Evolutionary conservation across 2,329 filamentous ascomycete genomes (phyloP), one percentile per base, ranked within the genome.

Genomic region (Neofusicoccum sp.): DNA sequence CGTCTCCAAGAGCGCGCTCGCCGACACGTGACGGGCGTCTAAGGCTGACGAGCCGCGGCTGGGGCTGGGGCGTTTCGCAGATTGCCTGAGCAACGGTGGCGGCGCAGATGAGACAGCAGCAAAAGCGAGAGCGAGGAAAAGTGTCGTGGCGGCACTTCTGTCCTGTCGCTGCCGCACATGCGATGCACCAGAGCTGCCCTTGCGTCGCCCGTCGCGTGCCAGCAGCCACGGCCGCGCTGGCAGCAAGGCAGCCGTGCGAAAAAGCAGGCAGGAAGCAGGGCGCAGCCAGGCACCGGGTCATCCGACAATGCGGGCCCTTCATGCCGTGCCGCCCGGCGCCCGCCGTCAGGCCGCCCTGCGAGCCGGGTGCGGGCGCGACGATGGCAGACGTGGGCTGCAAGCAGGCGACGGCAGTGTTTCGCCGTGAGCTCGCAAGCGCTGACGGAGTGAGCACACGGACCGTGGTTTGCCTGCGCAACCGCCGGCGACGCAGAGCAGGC

Each of bases 21-120:
- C 28, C 52, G 22, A 34, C 52, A 39, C 37, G 52, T 43, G 52
- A 22, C 6, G 37, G 22, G 37, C 22, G 22, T 22, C 16, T 41
- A 41, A 56, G 52, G 52, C 52, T 44, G 52, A 56, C 37, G 37
- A 41, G 52, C 52, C n/a, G 52, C 52, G 52, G 52, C 37, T 33
- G 39, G n/a, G 31, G 49, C 49, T 54, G 49, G 49, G n/a, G 29
- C 34, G 52, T 56, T 56, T 56, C 52, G 39, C 52, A 56, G 52
- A 56, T 56, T 56, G 37, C 52, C 43, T 56, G 37, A 31, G 28
- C 52, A 56, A 56, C 52, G 37, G 45, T 49, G 45, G 45, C 39
- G 52, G 33, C 28, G 29, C 22, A 56, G 52, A 56, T 56, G 49
- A 44, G 52, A 43, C 52, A 1, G 31, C 37, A 14, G 31, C 41